Base-by-base conservation (phyloP, 1,284 basidiomycete species). In the Mycena sp. region DNA sequence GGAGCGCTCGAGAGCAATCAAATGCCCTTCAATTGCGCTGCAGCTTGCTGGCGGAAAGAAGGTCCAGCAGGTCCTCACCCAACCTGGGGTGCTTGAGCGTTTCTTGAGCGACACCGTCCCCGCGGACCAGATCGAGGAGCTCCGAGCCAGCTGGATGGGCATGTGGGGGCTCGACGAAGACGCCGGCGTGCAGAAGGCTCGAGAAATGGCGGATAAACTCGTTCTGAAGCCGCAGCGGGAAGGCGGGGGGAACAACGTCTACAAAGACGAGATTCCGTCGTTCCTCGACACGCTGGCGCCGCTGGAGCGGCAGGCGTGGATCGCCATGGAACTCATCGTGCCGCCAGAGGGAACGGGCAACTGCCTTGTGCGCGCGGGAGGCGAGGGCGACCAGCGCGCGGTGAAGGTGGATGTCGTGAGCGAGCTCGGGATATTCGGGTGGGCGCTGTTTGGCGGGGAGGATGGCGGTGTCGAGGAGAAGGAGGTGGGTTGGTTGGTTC, bases 31-130 rank as follows among this genome's bases (percentile, higher is more conserved):
- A 1, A 87, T 99, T 68, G 90, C 93, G 1, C 84, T 99, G 4
- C 98, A 99, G 72, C 87, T 99, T 4, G 95, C 96, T 0, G 98
- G 97, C 0, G 91, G 93, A 1, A 99, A 99, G 81, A 98, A 98
- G 76, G 89, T 99, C 0, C 98, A 99, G 77, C 91, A 99, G 73
- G 93, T 93, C 0, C 84, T 99, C 16, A 88, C 91, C 2, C 86
- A 88, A 35, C 87, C 88, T 0, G 89, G 89, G 0, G 79, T 94
- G 11, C 82, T 97, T 23, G 93, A 95, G 70, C 78, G 81, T 5
- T 96, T 95, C 77, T 79, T 95, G 19, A 61, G 71, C 12, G 71
- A 69, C 28, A 75, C 74, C 0, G 81, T 80, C 58, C 73, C 76
- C 5, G 63, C 73, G 14, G 73, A 73, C 17, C 81, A 86, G 23